Evolutionary conservation across 306 rosid species (phyloP).

Genomic region (Ormosia semicastrata): DNA sequence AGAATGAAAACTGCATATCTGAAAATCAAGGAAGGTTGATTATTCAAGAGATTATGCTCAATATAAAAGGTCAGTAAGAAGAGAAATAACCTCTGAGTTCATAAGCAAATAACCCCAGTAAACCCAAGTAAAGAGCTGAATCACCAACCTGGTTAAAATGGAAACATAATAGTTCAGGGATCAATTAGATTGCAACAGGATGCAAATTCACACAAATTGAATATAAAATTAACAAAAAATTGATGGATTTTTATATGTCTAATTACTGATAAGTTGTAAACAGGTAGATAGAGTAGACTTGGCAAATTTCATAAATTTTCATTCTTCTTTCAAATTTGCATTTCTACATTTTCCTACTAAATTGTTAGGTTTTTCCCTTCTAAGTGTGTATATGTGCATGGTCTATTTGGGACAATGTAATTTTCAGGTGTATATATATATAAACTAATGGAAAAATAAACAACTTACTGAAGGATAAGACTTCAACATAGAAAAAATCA

Average conservation of each 20-base stretch:
- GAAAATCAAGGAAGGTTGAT: constrained; percentile 42
- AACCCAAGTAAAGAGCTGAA: constrained; percentile 78
- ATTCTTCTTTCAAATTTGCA: constrained; percentile 12
- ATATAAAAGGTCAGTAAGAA: background rate
- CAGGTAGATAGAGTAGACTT: background rate
- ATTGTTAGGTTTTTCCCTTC: background rate
- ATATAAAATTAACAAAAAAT: background rate
- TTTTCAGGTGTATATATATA: too few relatives aligned
- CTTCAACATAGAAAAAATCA: constrained; percentile 75
- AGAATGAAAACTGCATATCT: constrained; percentile 91
- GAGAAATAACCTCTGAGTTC: constrained; percentile 63
- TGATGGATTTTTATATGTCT: background rate
- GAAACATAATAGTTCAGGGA: constrained; percentile 27
- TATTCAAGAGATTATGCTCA: constrained; percentile 5
- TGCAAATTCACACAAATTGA: constrained; percentile 8
- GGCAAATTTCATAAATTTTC: background rate
- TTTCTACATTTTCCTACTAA: background rate
- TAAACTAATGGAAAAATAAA: background rate
- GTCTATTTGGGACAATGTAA: constrained; percentile 4
- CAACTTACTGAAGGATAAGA: constrained; percentile 82
- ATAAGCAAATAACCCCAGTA: constrained; percentile 84
- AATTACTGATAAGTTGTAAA: background rate
- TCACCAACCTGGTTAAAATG: constrained; percentile 72
- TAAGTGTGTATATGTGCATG: background rate
- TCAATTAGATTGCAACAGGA: constrained; percentile 9